phyloP scores from a whole-genome alignment of 805 yeast species.

The Metschnikowia lunata region DNA sequence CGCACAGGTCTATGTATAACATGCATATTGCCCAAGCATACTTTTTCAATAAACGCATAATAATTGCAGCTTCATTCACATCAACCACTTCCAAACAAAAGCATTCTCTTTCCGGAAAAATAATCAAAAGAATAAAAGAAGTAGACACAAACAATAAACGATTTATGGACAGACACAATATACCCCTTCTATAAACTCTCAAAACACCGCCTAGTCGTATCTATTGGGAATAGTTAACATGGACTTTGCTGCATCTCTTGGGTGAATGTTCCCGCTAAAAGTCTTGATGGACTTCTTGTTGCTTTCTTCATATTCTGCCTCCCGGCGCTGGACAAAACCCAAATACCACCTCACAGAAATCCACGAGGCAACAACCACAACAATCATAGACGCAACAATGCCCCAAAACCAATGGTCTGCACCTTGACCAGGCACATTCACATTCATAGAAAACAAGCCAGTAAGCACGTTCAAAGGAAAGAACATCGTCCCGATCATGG shows the following conservation, averaged over 20 bases:
- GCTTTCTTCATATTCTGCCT: conserved; percentile 5
- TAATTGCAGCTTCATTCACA: no score
- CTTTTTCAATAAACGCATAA: no score
- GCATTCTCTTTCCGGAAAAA: no score
- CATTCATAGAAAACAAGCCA: conserved; percentile 96
- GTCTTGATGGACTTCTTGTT: conserved; percentile 21
- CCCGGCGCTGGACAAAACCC: conserved; percentile 9
- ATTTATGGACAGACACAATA: no score
- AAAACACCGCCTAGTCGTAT: background rate
- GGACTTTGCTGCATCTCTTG: conserved; percentile 16
- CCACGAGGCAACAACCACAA: conserved; percentile 25
- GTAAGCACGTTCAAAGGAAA: conserved; percentile 91
- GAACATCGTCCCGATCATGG: conserved; percentile 82
- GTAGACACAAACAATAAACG: no score
- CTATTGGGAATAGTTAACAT: background rate
- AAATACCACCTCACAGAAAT: conserved; percentile 21
- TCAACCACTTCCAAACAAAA: no score
- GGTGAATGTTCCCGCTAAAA: conserved; percentile 19
- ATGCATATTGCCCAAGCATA: no score
- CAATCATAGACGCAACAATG: conserved; percentile 42
- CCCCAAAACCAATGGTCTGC: conserved; percentile 46
- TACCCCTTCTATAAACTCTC: no score
- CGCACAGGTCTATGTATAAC: no score
- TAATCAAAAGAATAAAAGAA: no score
- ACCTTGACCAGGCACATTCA: conserved; percentile 67